phyloP scores from a whole-genome alignment of 192 early-diverging fungal genomes.

The Entrophospora sp. region DNA sequence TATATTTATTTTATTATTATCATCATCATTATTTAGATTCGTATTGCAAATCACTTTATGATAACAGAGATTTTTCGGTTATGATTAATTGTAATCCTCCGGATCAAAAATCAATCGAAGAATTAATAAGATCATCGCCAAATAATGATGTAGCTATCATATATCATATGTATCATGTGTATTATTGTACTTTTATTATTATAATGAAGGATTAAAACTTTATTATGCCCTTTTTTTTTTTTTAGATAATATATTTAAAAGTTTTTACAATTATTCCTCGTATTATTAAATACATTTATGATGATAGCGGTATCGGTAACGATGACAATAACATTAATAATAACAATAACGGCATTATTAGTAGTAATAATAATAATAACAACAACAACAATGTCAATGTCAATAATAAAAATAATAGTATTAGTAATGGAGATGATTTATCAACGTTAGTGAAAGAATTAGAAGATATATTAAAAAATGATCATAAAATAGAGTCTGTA shows the following conservation, averaged over 20 bases:
- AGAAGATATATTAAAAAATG: too few relatives aligned
- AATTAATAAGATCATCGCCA: constrained; percentile 29
- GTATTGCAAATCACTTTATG: constrained; percentile 37
- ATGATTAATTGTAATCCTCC: constrained; percentile 48
- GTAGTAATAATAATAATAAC: too few relatives aligned
- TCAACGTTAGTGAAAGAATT: too few relatives aligned
- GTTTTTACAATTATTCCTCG: constrained; percentile 27
- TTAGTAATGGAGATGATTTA: too few relatives aligned
- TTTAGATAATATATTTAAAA: constrained; percentile 18
- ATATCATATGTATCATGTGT: not conserved
- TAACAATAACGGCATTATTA: too few relatives aligned
- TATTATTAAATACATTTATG: too few relatives aligned
- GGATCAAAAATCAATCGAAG: constrained; percentile 25
- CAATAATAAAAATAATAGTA: too few relatives aligned
- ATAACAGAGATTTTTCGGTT: constrained; percentile 67
- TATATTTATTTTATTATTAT: not conserved
- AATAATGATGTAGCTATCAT: constrained; percentile 29
- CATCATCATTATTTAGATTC: constrained; percentile 22
- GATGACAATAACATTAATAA: too few relatives aligned
- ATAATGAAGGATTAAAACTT: not conserved
- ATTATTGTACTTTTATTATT: not conserved
- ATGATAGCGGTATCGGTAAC: too few relatives aligned
- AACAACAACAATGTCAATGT: too few relatives aligned
- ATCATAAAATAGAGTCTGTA: too few relatives aligned
- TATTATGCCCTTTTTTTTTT: not conserved